Base-by-base conservation (phyloP, 2,329 filamentous ascomycete species). In the Fusarium liriodendri region DNA sequence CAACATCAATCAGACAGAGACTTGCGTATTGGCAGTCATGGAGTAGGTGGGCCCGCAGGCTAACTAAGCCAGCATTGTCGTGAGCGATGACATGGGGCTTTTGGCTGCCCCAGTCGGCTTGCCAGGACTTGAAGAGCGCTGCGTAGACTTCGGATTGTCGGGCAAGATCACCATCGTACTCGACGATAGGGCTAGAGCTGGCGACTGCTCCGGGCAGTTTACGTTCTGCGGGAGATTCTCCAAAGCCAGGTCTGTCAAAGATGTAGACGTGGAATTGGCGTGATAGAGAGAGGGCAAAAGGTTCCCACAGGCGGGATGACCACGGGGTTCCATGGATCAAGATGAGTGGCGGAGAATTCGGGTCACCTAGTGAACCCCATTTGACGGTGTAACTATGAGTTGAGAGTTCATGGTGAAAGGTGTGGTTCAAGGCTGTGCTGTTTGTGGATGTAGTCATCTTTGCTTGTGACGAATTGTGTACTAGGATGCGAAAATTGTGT, bases 281-380 rank as follows among this genome's bases (percentile, higher is more conserved):
- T 6, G 81, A 76, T 1, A 87, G 74, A 3, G 83, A 75, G 33
- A 78, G 69, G 1, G 83, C 83, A 20, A 83, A 80, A 2, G 79
- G 76, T 0, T 67, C 55, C 83, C 84, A 87, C 10, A 86, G 79
- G 0, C 66, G 72, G 2, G 83, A 85, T 2, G 84, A 85, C 85
- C 85, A 87, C 0, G 85, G 85, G 0, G 85, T 87, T 62, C 85
- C 85, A 66, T 87, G 85, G 10, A 87, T 75, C 40, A 87, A 86
- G 14, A 87, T 73, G 1, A 85, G 64, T 0, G 84, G 83, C 20
- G 80, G 82, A 0, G 60, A 65, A 1, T 52, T 37, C 5, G 70
- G n/a, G 5, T 77, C 37, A 9, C 84, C 84, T 0, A 86, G 50
- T 0, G 80, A 80, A 1, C 73, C 80, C 80, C 80, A 84, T 67